Evolutionary conservation across 1,139 yeast genomes (phyloP).

Genomic region (Lodderomyces elongisporus): DNA sequence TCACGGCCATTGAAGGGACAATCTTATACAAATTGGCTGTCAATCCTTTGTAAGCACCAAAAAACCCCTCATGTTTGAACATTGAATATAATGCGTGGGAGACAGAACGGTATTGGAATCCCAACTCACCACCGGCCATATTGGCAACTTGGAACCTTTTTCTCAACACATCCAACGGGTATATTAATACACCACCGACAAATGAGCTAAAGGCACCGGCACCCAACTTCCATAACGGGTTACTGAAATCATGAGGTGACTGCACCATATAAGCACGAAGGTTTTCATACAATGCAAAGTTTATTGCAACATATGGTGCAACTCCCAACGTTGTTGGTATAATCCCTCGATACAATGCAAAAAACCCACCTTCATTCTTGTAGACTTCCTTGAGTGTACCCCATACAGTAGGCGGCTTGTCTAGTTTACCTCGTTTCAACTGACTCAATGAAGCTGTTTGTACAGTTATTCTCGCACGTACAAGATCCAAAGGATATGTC

Average conservation of each 20-base stretch:
- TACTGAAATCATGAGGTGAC: constrained; percentile 32
- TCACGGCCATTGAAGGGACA: constrained; percentile 92
- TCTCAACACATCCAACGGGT: constrained; percentile 85
- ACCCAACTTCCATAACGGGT: constrained; percentile 54
- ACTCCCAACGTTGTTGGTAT: constrained; percentile 89
- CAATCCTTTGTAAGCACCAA: constrained; percentile 84
- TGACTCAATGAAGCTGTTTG: constrained; percentile 76
- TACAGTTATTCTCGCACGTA: constrained; percentile 82
- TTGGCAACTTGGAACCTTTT: constrained; percentile 87
- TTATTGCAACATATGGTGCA: constrained; percentile 93
- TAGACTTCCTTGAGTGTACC: constrained; percentile 57
- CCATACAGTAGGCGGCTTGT: constrained; percentile 65
- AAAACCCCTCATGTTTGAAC: constrained; percentile 65
- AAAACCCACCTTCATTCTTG: constrained; percentile 72
- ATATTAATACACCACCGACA: constrained; percentile 77
- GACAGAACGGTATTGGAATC: constrained; percentile 73
- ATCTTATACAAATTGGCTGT: constrained; percentile 86
- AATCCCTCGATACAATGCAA: constrained; percentile 77
- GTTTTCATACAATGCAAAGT: constrained; percentile 84
- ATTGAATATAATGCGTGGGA: constrained; percentile 67
- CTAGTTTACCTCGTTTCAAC: constrained; percentile 39
- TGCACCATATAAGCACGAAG: constrained; percentile 53
- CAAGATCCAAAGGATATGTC: constrained; percentile 89
- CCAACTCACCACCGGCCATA: constrained; percentile 73
- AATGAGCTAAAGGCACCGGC: constrained; percentile 75